phyloP scores from a whole-genome alignment of 257 asterid species.

The Datura wrightii region DNA sequence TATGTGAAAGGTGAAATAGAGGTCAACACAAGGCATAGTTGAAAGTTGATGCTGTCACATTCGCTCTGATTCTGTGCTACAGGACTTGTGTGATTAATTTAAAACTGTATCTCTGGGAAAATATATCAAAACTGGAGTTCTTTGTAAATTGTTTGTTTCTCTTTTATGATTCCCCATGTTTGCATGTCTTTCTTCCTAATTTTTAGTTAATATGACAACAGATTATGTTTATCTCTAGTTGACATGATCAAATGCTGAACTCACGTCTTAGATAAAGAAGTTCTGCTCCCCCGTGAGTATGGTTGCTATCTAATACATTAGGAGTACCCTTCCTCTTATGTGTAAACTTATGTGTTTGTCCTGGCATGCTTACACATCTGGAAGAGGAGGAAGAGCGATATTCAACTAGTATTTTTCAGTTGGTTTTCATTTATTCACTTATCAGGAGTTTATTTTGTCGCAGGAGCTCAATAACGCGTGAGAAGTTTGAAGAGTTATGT shows the following conservation, averaged over 20 bases:
- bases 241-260: constrained; percentile 17
- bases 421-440: constrained; percentile 6
- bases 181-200: not conserved
- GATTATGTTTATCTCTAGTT: not conserved
- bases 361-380: constrained; percentile 7
- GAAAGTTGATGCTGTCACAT: not conserved
- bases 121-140: not conserved
- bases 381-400: constrained; percentile 24
- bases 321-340: constrained; percentile 15
- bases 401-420: not conserved
- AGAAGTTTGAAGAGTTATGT: constrained; percentile 95
- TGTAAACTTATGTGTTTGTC: not conserved
- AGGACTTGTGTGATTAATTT: not conserved
- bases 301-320: constrained; percentile 10
- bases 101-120: constrained; percentile 7
- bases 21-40: not conserved
- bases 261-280: not conserved
- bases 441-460: not conserved
- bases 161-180: not conserved
- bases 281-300: not conserved
- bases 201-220: constrained; percentile 14
- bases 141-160: constrained; percentile 12
- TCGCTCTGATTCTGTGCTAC: not conserved
- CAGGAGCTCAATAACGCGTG: constrained; percentile 97
- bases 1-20: not conserved